A percentile compares a stretch with the other conserved stretches of the same genome.
These are phyloP conservation scores for Magnusiomyces fungicola DNA, from an alignment of 1,139 yeast species.

Conservation along the genomic window DNA sequence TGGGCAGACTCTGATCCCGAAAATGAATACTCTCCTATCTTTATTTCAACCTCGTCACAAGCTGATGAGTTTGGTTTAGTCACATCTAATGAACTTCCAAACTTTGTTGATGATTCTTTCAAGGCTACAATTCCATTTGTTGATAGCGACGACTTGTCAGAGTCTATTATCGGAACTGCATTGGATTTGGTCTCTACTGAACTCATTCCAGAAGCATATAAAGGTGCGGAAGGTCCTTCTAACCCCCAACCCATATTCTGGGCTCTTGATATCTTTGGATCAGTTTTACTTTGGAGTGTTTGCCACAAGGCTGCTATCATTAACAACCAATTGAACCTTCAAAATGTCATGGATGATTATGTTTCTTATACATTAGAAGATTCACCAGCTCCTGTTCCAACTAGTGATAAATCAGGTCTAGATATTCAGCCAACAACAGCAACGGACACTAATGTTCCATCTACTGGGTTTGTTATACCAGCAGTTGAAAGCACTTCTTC, in stretches of 20 bases:
- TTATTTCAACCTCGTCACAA: conserved; percentile 49
- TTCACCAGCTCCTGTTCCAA: no score
- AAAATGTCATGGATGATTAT: not conserved
- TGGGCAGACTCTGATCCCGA: conserved; percentile 45
- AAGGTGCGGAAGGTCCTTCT: conserved; percentile 45
- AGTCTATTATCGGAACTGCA: conserved; percentile 61
- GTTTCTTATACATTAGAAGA: not conserved
- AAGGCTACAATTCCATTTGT: conserved; percentile 67
- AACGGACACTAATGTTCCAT: no score
- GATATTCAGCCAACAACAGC: no score
- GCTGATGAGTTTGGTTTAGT: conserved; percentile 53
- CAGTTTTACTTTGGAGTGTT: conserved; percentile 55
- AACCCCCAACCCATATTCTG: conserved; percentile 57
- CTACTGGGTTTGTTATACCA: no score
- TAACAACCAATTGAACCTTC: conserved; percentile 11
- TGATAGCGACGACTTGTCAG: conserved; percentile 35
- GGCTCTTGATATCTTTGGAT: conserved; percentile 56
- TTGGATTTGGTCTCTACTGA: conserved; percentile 48
- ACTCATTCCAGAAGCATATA: conserved; percentile 46
- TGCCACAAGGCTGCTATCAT: conserved; percentile 30
- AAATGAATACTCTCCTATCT: conserved; percentile 25
- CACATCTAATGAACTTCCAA: conserved; percentile 31
- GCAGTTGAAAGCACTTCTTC: no score
- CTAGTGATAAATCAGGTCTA: no score
- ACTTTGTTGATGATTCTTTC: conserved; percentile 56